phyloP scores from a whole-genome alignment of 768 basidiomycete genomes.

The Serpula lacrymans region DNA sequence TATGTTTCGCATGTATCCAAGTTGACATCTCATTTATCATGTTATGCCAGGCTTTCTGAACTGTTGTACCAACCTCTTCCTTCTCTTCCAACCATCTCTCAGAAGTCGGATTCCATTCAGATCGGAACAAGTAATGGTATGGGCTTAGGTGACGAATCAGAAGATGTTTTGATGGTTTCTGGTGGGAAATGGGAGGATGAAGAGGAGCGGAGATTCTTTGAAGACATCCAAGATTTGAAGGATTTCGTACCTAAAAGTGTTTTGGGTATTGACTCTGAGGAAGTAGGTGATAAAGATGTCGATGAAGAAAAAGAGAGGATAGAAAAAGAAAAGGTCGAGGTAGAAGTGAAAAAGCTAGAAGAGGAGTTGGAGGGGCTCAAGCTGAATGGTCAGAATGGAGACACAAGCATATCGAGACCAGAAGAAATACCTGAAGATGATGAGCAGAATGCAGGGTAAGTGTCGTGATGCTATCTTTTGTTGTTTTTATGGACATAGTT shows the following conservation, averaged over 20 bases:
- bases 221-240: constrained; percentile 86
- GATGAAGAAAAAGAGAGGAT: constrained; percentile 45
- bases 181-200: constrained; percentile 98
- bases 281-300: constrained; percentile 36
- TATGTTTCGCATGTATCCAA: constrained; percentile 34
- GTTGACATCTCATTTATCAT: not conserved
- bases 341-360: constrained; percentile 71
- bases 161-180: constrained; percentile 44
- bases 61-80: constrained; percentile 83
- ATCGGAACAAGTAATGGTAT: constrained; percentile 53
- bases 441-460: constrained; percentile 26
- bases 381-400: constrained; percentile 32
- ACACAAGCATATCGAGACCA: constrained; percentile 8
- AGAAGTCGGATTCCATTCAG: constrained; percentile 78
- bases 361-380: constrained; percentile 70
- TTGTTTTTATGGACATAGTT: constrained; percentile 21
- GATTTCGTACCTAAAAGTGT: constrained; percentile 90
- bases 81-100: constrained; percentile 73
- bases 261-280: constrained; percentile 60
- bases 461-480: constrained; percentile 3
- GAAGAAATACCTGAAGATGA: constrained; percentile 15
- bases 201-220: constrained; percentile 91
- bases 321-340: constrained; percentile 55
- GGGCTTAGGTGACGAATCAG: constrained; percentile 49
- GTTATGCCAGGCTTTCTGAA: constrained; percentile 71